These are phyloP conservation scores for Brassica juncea DNA, from an alignment of 345 rosid genomes.

Conservation along the genomic window DNA sequence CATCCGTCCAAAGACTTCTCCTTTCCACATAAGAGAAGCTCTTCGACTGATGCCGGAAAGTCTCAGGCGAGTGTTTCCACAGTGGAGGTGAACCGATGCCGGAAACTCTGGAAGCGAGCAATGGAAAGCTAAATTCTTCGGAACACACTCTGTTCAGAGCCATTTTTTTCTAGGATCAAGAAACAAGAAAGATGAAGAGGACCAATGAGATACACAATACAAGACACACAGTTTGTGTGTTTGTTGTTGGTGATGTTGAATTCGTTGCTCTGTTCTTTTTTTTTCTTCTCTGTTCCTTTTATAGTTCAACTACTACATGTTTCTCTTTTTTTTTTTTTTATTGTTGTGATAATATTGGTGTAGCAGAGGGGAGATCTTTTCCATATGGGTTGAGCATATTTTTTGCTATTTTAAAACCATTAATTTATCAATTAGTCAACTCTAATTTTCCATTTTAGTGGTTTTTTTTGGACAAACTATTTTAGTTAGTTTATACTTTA, in stretches of 20 bases:
- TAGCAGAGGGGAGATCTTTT: slow-evolving; percentile 19
- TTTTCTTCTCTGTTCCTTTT: neutral
- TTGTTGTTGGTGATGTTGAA: slow-evolving; percentile 39
- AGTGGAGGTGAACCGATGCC: slow-evolving; percentile 69
- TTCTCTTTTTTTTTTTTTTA: neutral
- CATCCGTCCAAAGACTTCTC: slow-evolving; percentile 34
- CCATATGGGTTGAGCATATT: neutral
- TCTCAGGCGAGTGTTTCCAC: slow-evolving; percentile 56
- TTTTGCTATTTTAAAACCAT: neutral
- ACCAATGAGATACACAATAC: slow-evolving; percentile 10
- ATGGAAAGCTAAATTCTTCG: slow-evolving; percentile 80
- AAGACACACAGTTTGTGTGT: slow-evolving; percentile 36
- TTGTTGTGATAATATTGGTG: neutral
- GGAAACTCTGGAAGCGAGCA: slow-evolving; percentile 33
- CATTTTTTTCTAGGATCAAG: slow-evolving; percentile 32
- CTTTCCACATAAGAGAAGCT: slow-evolving; percentile 45
- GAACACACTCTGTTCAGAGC: slow-evolving; percentile 28
- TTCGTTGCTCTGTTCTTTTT: slow-evolving; percentile 43
- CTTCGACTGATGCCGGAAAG: slow-evolving; percentile 36
- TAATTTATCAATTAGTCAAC: slow-evolving; percentile 21
- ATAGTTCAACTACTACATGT: slow-evolving; percentile 64
- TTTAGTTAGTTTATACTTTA: slow-evolving; percentile 3
- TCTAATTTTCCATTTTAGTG: slow-evolving; percentile 12
- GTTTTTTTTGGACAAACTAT: too few relatives aligned
- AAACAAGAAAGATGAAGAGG: neutral